Base-by-base conservation (phyloP, 345 rosid species). In the Schrenkiella parvula region DNA sequence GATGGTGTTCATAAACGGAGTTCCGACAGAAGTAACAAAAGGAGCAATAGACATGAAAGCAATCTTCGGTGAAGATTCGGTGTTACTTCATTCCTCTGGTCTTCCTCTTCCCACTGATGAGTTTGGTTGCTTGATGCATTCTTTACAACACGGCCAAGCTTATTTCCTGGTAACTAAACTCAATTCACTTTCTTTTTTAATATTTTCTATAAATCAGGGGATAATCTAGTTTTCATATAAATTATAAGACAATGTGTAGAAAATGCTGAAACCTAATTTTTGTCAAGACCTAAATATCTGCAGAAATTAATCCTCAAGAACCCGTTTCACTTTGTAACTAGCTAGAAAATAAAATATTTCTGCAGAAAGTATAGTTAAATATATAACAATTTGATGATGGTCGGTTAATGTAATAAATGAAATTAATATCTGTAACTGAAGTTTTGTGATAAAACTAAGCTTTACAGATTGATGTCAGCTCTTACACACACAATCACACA, bases 1-100 rank as follows among this genome's bases (percentile, higher is more conserved):
- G 75, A 87, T 95, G 78, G 91, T 89, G 43, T 87, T 87, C 52
- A 88, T 95, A 63, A 95, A 95, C 63, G 96, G 99, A 57, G 82
- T 89, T 14, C 78, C 90, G 26, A 89, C 95, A 26, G 90, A 89
- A 80, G 84, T 95, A 68, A 86, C 95, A 72, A 84, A 84, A 52
- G 97, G 95, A 50, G 82, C 85, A 34, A 56, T 91, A n/a, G 90
- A 95, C 88, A 64, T 86, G 83, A 95, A 81, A 66, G 78, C 90
- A 47, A 79, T 84, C 84, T 89, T 89, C 66, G 97, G 96, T 31
- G 80, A 88, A 77, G 95, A 83, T 80, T 76, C 80, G 15, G 39
- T 84, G 25, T 70, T 95, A 80, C 79, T 95, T 34, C 87, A 95
- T 71, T 82, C 97, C 47, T 87, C 97, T 13, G 99, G 99, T 3